These are phyloP conservation scores for Penicillium palitans DNA, from an alignment of 2,329 filamentous ascomycete genomes.

Conservation along the genomic window DNA sequence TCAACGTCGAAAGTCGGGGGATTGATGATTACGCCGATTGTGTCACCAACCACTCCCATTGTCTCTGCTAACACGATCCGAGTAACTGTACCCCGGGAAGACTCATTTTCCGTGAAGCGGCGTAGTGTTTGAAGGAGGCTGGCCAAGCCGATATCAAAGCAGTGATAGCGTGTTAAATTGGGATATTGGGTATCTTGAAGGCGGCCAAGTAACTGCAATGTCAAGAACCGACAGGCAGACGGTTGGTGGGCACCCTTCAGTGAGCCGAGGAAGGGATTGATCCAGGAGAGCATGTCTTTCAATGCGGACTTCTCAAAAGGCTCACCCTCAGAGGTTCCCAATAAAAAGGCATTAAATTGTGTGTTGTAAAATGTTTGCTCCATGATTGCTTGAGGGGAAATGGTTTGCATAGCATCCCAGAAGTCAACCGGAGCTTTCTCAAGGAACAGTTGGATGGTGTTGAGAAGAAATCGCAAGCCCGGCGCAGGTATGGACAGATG, in stretches of 20 bases:
- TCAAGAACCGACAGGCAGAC: slow-evolving; percentile 76
- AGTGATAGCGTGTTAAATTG: slow-evolving; percentile 46
- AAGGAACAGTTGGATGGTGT: slow-evolving; percentile 69
- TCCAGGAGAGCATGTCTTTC: slow-evolving; percentile 70
- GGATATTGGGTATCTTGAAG: slow-evolving; percentile 45
- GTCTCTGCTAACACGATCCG: slow-evolving; percentile 52
- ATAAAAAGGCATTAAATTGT: slow-evolving; percentile 58
- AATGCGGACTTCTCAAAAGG: slow-evolving; percentile 57
- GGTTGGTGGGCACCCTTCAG: slow-evolving; percentile 73
- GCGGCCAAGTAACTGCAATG: slow-evolving; percentile 70
- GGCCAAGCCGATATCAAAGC: slow-evolving; percentile 48
- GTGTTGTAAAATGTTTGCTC: slow-evolving; percentile 79
- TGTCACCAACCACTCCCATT: slow-evolving; percentile 48
- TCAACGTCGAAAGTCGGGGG: slow-evolving; percentile 53
- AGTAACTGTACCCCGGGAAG: slow-evolving; percentile 47
- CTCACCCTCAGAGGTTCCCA: slow-evolving; percentile 55
- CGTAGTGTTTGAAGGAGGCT: slow-evolving; percentile 49
- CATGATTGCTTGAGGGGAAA: slow-evolving; percentile 76
- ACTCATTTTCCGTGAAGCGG: slow-evolving; percentile 50
- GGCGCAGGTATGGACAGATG: slow-evolving; percentile 64
- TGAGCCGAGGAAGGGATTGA: slow-evolving; percentile 73
- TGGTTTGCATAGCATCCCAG: slow-evolving; percentile 83
- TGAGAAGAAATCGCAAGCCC: slow-evolving; percentile 68
- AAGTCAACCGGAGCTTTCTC: slow-evolving; percentile 76
- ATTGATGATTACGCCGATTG: slow-evolving; percentile 59